A percentile compares a stretch with the other conserved stretches of the same genome.
Evolutionary conservation across 129 eudicot genomes (phyloP).

Genomic region (Escallonia herrerae): DNA sequence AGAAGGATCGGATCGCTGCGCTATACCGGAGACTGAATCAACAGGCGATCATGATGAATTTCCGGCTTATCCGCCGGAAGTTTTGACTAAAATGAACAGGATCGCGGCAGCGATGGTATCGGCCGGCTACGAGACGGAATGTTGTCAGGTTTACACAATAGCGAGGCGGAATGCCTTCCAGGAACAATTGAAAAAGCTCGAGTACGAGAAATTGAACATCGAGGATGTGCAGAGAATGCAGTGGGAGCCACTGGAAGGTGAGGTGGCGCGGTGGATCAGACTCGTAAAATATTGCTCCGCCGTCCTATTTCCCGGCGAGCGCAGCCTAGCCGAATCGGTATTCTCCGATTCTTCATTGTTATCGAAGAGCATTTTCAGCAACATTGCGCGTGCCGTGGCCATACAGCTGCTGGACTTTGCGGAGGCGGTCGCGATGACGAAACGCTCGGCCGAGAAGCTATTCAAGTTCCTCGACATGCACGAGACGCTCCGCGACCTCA

Average conservation of each 20-base stretch:
- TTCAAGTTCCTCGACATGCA: constrained; percentile 68
- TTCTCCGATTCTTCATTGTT: constrained; percentile 32
- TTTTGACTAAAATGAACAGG: constrained; percentile 28
- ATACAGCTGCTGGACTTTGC: constrained; percentile 55
- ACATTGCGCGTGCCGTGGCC: constrained; percentile 33
- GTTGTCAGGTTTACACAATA: constrained; percentile 46
- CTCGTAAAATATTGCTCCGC: constrained; percentile 48
- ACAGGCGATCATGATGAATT: constrained; percentile 12
- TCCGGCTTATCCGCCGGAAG: constrained; percentile 33
- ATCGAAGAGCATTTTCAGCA: constrained; percentile 21
- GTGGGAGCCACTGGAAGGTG: constrained; percentile 63
- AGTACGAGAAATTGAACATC: constrained; percentile 38
- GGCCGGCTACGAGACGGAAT: constrained; percentile 62
- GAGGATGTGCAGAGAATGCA: constrained; percentile 62
- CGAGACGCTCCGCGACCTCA: constrained; percentile 45
- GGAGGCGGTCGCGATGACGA: constrained; percentile 39
- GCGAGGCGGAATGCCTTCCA: constrained; percentile 38
- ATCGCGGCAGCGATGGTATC: constrained; percentile 42
- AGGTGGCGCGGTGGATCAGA: constrained; percentile 57
- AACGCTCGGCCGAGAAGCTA: constrained; percentile 57
- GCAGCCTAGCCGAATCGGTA: constrained; percentile 31
- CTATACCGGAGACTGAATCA: constrained; percentile 1
- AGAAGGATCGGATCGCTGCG: constrained; percentile 5
- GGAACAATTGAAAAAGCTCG: constrained; percentile 36
- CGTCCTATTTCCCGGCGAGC: constrained; percentile 44